Percentiles rank a stretch among this genome's conserved stretches.
Conservation (phyloP, 192 early-diverging fungal genomes). For the Rhizophlyctis rosea region DNA sequence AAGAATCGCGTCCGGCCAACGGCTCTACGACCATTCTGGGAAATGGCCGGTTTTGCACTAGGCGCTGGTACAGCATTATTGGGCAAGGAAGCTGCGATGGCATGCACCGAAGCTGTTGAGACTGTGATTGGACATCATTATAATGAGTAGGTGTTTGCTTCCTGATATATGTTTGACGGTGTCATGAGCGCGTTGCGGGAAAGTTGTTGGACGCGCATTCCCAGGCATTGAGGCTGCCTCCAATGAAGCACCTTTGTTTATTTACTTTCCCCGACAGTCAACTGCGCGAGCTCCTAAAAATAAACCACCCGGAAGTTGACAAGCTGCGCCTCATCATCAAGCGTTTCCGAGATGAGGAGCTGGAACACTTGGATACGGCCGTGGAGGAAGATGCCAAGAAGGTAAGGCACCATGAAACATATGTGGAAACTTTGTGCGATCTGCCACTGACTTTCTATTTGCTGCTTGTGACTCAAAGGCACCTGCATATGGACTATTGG, state of each 20-base stretch:
- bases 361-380: slow-evolving; percentile 90
- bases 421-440: not conserved
- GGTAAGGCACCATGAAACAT: slow-evolving; percentile 25
- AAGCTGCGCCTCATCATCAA: slow-evolving; percentile 61
- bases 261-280: too few relatives aligned
- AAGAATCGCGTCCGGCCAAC: slow-evolving; percentile 83
- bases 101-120: slow-evolving; percentile 98
- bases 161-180: not conserved
- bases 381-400: slow-evolving; percentile 78
- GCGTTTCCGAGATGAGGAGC: slow-evolving; percentile 90
- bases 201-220: too few relatives aligned
- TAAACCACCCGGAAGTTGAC: slow-evolving; percentile 57
- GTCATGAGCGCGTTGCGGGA: not conserved
- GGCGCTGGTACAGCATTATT: slow-evolving; percentile 83
- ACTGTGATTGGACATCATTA: slow-evolving; percentile 95
- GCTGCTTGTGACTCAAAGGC: slow-evolving; percentile 47
- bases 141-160: slow-evolving; percentile 67
- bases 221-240: too few relatives aligned
- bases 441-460: not conserved
- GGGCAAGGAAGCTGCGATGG: slow-evolving; percentile 96
- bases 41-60: slow-evolving; percentile 77
- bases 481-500: slow-evolving; percentile 70
- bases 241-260: too few relatives aligned
- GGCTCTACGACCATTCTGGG: slow-evolving; percentile 81
- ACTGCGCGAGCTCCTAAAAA: slow-evolving; percentile 74